Evolutionary conservation across 371 early-diverging fungal genomes (phyloP), one percentile per base, ranked within the genome.

Genomic region (Nematocida homosporus): DNA sequence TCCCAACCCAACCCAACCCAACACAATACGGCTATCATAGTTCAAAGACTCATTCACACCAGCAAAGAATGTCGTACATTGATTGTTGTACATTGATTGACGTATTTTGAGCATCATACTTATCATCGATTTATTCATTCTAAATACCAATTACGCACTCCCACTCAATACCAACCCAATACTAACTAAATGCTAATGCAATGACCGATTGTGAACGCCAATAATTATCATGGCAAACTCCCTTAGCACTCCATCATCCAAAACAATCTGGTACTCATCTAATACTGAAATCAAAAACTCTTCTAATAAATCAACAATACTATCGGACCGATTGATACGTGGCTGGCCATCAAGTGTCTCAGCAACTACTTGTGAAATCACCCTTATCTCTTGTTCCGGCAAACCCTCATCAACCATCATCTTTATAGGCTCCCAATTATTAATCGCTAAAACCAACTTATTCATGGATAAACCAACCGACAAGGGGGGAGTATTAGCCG

Each of bases 271-370:
- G 34, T 61, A 61, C 32, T 72, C 60, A 20, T 72, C 75, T 6
- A 72, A 25, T 8, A 61, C 52, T 41, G 32, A 29, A n/a, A 25
- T 52, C 32, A 72, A 23, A 72, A 72, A 72, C 20, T 72, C 75
- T 37, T 72, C 75, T 20, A 72, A 44, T 16, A 57, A 29, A 10
- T 23, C 25, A 4, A 61, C 53, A 30, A 72, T 60, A 20, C 13
- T 4, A 37, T 72, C 75, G 13, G 6, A 18, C 25, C 32, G 32
- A 8, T 16, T 16, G 13, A 72, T 42, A 16, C 34, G 6, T 13
- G 23, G 35, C 20, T 64, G 42, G 20, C 35, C 29, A 3, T 23
- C 37, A 30, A 72, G 75, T 3, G 75, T 72, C 16, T 72, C 75
- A 27, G 75, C 13, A 37, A 72, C 52, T 0, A 54, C 25, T 25